phyloP scores from a whole-genome alignment of 352 stramenopile genomes.

The Phytophthora citrophthora region DNA sequence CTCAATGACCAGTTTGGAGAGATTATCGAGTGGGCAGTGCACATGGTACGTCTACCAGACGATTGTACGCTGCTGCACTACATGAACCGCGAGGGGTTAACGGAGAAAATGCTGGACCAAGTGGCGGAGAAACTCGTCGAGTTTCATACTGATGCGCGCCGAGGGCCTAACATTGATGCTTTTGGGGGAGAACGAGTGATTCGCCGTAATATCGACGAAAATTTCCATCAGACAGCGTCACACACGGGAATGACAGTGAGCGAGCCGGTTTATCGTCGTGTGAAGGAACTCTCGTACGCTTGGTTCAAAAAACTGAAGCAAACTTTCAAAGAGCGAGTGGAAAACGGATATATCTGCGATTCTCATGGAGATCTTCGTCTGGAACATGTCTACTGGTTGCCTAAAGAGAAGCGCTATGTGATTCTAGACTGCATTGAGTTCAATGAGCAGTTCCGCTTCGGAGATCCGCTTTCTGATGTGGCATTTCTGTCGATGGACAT shows the following conservation, averaged over 20 bases:
- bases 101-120: constrained; percentile 39
- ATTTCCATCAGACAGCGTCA: constrained; percentile 63
- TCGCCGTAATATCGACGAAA: constrained; percentile 73
- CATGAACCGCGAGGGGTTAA: constrained; percentile 45
- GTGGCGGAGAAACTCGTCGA: constrained; percentile 56
- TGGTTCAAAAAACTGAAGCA: constrained; percentile 49
- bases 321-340: constrained; percentile 52
- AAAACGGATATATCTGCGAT: constrained; percentile 69
- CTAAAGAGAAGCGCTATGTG: constrained; percentile 35
- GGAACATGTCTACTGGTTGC: constrained; percentile 69
- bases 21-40: constrained; percentile 81
- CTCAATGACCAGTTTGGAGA: constrained; percentile 69
- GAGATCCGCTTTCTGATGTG: constrained; percentile 67
- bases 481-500: constrained; percentile 79
- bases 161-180: constrained; percentile 58
- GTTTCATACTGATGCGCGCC: constrained; percentile 64
- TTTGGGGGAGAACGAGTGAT: constrained; percentile 64
- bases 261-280: constrained; percentile 50
- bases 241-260: constrained; percentile 61
- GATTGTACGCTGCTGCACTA: constrained; percentile 52
- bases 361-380: constrained; percentile 71
- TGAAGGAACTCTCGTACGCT: constrained; percentile 60
- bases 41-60: constrained; percentile 71
- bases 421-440: constrained; percentile 84
- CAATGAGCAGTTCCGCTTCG: constrained; percentile 81